A percentile compares a stretch with the other conserved stretches of the same genome.
These are phyloP conservation scores for Friedmanniomyces simplex DNA, from an alignment of 495 filamentous ascomycete species.

Conservation along the genomic window DNA sequence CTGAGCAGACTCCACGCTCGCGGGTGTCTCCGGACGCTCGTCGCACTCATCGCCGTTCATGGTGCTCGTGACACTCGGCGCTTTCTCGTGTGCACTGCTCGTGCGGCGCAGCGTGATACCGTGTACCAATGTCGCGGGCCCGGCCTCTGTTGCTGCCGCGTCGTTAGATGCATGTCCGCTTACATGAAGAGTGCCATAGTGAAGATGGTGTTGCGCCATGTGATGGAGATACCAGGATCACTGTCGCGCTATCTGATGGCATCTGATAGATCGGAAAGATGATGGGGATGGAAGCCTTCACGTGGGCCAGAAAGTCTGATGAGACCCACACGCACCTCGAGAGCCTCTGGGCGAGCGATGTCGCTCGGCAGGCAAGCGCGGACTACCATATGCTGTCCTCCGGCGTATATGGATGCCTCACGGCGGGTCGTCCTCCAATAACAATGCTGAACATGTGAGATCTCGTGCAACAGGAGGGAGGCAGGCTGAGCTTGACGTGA, in stretches of 20 bases:
- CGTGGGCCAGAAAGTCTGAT: not conserved
- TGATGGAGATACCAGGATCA: not conserved
- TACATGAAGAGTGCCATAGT: not conserved
- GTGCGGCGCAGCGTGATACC: not conserved
- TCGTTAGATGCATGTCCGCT: not conserved
- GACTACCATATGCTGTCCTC: too few relatives aligned
- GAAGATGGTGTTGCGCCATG: not conserved
- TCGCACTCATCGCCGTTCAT: not conserved
- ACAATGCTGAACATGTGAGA: not conserved
- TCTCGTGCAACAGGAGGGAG: not conserved
- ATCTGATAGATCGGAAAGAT: not conserved
- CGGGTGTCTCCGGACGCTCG: not conserved
- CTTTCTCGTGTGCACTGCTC: not conserved
- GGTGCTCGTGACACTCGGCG: not conserved
- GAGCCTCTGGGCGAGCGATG: slow-evolving; percentile 86
- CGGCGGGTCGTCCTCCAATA: not conserved
- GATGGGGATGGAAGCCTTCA: not conserved
- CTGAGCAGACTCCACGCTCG: slow-evolving; percentile 34
- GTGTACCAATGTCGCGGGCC: not conserved
- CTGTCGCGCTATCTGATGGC: not conserved
- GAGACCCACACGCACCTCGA: slow-evolving; percentile 53
- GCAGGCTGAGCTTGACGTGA: too few relatives aligned
- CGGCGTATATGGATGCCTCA: too few relatives aligned
- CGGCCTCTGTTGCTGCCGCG: not conserved
- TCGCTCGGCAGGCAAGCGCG: slow-evolving; percentile 28